phyloP scores from a whole-genome alignment of 371 early-diverging fungal species.

The Actinomortierella wolfii region DNA sequence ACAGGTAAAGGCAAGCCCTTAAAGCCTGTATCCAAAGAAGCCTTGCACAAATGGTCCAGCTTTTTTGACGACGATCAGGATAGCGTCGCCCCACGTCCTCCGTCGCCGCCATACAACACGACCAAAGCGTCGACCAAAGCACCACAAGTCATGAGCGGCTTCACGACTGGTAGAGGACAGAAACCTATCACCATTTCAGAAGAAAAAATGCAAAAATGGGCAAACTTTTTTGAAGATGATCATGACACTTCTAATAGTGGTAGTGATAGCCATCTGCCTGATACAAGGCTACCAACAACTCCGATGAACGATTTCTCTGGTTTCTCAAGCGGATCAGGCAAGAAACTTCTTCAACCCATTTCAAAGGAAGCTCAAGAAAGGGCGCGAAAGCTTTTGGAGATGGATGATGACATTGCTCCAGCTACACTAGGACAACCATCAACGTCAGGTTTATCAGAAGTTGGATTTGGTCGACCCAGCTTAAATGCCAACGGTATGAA shows the following conservation, averaged over 20 bases:
- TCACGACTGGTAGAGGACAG: neutral
- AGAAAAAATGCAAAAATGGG: conserved; percentile 1
- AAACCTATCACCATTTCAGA: neutral
- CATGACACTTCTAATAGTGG: neutral
- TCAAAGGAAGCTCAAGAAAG: conserved; percentile 16
- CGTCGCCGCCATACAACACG: neutral
- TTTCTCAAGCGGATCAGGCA: conserved; percentile 13
- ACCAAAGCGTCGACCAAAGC: neutral
- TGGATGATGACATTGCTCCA: conserved; percentile 1
- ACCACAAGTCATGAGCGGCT: neutral
- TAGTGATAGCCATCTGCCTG: neutral
- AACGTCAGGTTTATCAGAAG: too few relatives aligned
- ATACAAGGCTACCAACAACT: neutral
- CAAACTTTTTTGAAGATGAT: conserved; percentile 1
- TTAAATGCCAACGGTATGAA: too few relatives aligned
- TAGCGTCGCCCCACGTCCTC: neutral
- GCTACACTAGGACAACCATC: too few relatives aligned
- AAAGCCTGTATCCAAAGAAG: conserved; percentile 10
- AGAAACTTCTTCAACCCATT: conserved; percentile 10
- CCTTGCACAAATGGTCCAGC: conserved; percentile 3
- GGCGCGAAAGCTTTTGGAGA: conserved; percentile 12
- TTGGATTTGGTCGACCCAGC: too few relatives aligned
- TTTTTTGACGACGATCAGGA: conserved; percentile 15
- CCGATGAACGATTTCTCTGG: too few relatives aligned
- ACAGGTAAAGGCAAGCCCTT: conserved; percentile 17